Base-by-base conservation (phyloP, 2,329 filamentous ascomycete species). In the Aspergillus ochraceus region DNA sequence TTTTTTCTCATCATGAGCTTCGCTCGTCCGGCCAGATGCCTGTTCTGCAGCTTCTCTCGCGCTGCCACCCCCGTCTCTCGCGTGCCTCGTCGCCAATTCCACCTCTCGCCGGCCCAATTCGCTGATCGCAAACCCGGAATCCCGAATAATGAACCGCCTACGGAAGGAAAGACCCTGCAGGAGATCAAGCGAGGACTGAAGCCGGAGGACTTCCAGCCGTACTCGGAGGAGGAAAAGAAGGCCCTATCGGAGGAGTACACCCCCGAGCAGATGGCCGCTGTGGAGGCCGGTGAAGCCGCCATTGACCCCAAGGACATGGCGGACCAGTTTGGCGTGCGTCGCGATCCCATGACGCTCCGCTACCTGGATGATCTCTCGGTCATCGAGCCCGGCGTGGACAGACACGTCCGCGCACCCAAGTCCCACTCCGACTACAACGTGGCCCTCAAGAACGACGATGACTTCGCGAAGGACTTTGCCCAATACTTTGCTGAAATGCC, bases 331-430 rank as follows among this genome's bases (percentile, higher is more conserved):
- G 83, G 86, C 49, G 76, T 90, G 67, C 88, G 92, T 62, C 83
- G 80, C 57, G 92, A 96, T 73, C 84, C 87, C 9, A 90, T 91
- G 81, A 81, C 82, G 55, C 80, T 93, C 53, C 81, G 86, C 62
- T 95, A 96, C 75, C 79, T 94, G 57, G 92, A 97, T 74, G 91
- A 96, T 75, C 90, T 97, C 70, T 86, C 89, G 60, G 84, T 84
- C 59, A 84, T 94, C 64, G 86, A 91, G 70, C 91, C 92, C 55
- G 82, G 91, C 53, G 84, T 95, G 61, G 94, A 98, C 79, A 85
- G 88, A 72, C 86, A 80, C 80, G 74, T 84, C 78, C 66, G 81
- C 77, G 74, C 78, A 59, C 78, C 75, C 51, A 75, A 77, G 72
- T 77, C 74, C 58, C 82, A 82, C 69, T 83, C 81, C 69, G 81